Conservation (phyloP, 225 moss, liverwort and hornwort genomes). For the Takakia lepidozioides region DNA sequence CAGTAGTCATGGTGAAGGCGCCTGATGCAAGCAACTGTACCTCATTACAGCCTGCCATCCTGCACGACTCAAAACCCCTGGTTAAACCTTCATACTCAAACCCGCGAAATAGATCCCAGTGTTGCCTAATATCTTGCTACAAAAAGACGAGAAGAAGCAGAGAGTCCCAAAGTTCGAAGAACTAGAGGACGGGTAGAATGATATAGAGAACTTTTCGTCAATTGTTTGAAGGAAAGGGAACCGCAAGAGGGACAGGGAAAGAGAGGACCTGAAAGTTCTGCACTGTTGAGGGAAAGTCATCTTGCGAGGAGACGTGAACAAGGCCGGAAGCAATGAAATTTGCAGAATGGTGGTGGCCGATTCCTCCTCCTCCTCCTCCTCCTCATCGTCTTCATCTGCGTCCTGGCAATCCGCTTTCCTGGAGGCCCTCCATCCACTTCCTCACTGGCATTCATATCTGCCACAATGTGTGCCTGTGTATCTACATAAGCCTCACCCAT, state of each 20-base stretch:
- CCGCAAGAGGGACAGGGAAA: not conserved
- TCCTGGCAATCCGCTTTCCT: constrained; percentile 12
- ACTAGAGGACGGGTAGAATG: not conserved
- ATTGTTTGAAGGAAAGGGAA: no score
- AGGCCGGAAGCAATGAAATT: constrained; percentile 52
- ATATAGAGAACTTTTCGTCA: no score
- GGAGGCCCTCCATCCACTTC: constrained; percentile 30
- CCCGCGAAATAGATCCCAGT: no score
- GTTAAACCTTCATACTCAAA: no score
- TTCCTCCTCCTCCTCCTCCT: constrained; percentile 33
- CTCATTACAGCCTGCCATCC: no score
- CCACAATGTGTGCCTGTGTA: not conserved
- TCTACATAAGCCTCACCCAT: not conserved
- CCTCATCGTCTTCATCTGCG: constrained; percentile 17
- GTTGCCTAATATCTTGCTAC: no score
- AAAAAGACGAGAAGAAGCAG: not conserved
- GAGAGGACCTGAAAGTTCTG: constrained; percentile 63
- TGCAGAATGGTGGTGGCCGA: constrained; percentile 33
- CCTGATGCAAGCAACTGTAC: no score
- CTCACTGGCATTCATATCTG: constrained; percentile 39
- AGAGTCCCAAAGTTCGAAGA: not conserved
- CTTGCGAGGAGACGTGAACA: constrained; percentile 51
- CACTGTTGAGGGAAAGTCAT: constrained; percentile 75
- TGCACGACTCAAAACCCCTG: no score
- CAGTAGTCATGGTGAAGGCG: no score